A percentile compares a stretch with the other conserved stretches of the same genome.
Evolutionary conservation across 1,139 yeast genomes (phyloP).

Genomic region (Petasospora rhodanensis): DNA sequence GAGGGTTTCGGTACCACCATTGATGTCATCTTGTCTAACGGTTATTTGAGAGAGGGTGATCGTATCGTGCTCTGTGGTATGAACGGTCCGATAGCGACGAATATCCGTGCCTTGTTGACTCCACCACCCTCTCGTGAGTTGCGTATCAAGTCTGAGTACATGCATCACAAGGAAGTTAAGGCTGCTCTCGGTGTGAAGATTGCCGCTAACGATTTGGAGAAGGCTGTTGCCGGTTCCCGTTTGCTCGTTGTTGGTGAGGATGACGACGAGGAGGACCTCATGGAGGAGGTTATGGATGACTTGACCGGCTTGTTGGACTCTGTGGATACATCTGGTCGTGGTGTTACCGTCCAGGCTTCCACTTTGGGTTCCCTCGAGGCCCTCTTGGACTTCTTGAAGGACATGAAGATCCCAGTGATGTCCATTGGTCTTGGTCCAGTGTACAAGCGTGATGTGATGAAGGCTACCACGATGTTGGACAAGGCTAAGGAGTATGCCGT

Average conservation of each 20-base stretch:
- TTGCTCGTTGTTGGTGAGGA: slow-evolving; percentile 93
- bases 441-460: slow-evolving; percentile 95
- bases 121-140: slow-evolving; percentile 97
- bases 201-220: slow-evolving; percentile 95
- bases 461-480: slow-evolving; percentile 94
- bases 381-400: slow-evolving; percentile 90
- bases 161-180: slow-evolving; percentile 95
- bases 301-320: slow-evolving; percentile 91
- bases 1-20: slow-evolving; percentile 99
- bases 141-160: slow-evolving; percentile 90
- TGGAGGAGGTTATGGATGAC: slow-evolving; percentile 99
- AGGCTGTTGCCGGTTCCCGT: slow-evolving; percentile 99
- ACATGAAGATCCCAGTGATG: slow-evolving; percentile 98
- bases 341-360: slow-evolving; percentile 98
- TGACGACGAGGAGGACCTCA: slow-evolving; percentile 94
- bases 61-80: slow-evolving; percentile 93
- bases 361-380: slow-evolving; percentile 98
- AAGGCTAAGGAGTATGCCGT: slow-evolving; percentile 94
- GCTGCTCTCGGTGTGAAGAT: slow-evolving; percentile 99
- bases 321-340: slow-evolving; percentile 90
- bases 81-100: slow-evolving; percentile 98
- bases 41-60: slow-evolving; percentile 92
- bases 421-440: slow-evolving; percentile 98
- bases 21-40: slow-evolving; percentile 94
- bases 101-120: slow-evolving; percentile 89